phyloP scores from a whole-genome alignment of 441 rosid genomes.

The Geranium incanum region DNA sequence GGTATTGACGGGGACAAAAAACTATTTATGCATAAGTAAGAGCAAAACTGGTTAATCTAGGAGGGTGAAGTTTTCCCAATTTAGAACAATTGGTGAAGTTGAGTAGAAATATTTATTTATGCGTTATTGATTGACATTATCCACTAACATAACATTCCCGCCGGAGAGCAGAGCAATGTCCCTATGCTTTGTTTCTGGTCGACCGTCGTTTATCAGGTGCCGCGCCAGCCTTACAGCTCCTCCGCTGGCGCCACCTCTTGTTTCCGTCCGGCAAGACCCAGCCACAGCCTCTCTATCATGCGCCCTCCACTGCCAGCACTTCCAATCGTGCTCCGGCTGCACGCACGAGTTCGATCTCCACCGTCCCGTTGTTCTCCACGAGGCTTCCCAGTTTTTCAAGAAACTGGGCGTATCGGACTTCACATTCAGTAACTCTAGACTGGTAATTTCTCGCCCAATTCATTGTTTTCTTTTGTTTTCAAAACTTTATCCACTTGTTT shows the following conservation, averaged over 20 bases:
- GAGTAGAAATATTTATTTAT: constrained; percentile 10
- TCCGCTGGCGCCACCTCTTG: constrained; percentile 18
- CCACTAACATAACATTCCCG: constrained; percentile 36
- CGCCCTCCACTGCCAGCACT: constrained; percentile 78
- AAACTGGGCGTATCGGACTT: constrained; percentile 61
- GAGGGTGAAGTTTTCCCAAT: too few relatives aligned
- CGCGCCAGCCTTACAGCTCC: constrained; percentile 29
- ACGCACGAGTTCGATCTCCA: constrained; percentile 78
- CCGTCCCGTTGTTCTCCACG: constrained; percentile 64
- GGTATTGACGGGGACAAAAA: too few relatives aligned
- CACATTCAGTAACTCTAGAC: constrained; percentile 71
- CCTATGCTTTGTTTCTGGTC: constrained; percentile 35
- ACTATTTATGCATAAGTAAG: too few relatives aligned
- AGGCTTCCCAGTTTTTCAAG: constrained; percentile 61
- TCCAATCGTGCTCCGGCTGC: constrained; percentile 90
- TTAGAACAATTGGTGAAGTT: too few relatives aligned
- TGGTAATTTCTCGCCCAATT: constrained; percentile 32
- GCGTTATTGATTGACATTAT: not conserved
- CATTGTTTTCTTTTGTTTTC: constrained; percentile 6
- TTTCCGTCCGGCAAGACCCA: constrained; percentile 20
- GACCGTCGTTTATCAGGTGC: constrained; percentile 38
- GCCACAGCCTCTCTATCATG: constrained; percentile 41
- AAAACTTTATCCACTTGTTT: not conserved
- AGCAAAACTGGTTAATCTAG: too few relatives aligned
- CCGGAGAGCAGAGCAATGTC: constrained; percentile 37